A percentile compares a stretch with the other conserved stretches of the same genome.
phyloP scores from a whole-genome alignment of 306 rosid species.

The Sesbania bispinosa region DNA sequence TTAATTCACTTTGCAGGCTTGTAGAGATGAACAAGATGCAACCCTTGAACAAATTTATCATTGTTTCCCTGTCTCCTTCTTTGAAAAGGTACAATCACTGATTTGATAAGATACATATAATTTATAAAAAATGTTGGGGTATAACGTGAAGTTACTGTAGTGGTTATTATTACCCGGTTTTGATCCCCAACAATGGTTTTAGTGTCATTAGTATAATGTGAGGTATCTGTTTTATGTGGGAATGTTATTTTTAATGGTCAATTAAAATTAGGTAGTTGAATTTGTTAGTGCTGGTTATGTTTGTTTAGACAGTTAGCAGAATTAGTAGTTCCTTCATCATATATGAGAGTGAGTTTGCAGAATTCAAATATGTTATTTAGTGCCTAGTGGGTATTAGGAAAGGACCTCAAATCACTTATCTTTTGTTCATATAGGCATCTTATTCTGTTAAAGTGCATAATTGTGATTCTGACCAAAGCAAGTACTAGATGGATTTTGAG shows the following conservation, averaged over 20 bases:
- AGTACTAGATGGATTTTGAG: neutral
- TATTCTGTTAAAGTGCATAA: constrained; percentile 25
- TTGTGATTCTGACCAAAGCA: constrained; percentile 30
- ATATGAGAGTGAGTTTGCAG: constrained; percentile 25
- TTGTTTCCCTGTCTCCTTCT: constrained; percentile 49
- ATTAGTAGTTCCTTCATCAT: no score
- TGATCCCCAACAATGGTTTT: no score
- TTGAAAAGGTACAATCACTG: constrained; percentile 42
- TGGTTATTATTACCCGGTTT: no score
- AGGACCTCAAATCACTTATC: neutral
- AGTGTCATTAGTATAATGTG: no score
- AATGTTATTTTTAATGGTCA: no score
- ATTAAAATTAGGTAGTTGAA: no score
- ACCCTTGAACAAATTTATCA: constrained; percentile 44
- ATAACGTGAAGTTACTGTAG: no score
- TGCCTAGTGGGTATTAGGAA: constrained; percentile 29
- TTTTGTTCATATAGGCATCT: constrained; percentile 29
- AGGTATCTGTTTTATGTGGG: no score
- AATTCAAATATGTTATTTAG: constrained; percentile 16
- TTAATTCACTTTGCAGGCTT: constrained; percentile 34
- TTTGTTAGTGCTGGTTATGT: no score
- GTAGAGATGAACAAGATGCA: constrained; percentile 5
- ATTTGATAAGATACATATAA: no score
- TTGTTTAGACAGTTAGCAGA: no score
- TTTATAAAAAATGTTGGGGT: no score